These are phyloP conservation scores for Tylopilus intermedius DNA, from an alignment of 768 basidiomycete species.

Conservation along the genomic window DNA sequence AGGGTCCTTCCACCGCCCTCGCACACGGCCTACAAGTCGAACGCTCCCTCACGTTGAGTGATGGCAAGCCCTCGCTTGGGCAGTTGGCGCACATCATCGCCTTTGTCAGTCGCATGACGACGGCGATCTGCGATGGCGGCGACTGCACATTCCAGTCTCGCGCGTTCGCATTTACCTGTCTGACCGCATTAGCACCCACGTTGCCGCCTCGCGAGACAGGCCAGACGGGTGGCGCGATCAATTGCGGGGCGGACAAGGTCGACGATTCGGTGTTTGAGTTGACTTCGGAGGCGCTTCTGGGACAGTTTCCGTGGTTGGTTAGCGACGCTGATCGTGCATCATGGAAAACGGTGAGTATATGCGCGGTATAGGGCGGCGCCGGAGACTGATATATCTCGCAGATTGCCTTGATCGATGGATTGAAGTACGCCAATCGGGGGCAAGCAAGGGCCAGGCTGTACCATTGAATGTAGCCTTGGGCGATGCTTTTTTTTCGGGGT, in stretches of 20 bases:
- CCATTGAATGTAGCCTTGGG: too few species aligned
- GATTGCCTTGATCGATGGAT: too few species aligned
- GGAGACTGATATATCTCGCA: too few species aligned
- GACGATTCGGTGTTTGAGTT: constrained; percentile 14
- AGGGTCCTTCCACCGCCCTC: background rate
- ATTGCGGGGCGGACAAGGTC: background rate
- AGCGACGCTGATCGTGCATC: too few species aligned
- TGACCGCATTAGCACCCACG: constrained; percentile 3
- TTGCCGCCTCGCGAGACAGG: background rate
- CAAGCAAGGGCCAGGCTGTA: too few species aligned
- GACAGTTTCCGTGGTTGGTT: too few species aligned
- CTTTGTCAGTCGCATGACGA: background rate
- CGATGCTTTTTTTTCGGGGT: too few species aligned
- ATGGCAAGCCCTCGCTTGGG: background rate
- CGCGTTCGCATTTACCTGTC: constrained; percentile 12
- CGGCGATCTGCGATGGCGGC: constrained; percentile 1
- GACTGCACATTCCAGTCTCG: constrained; percentile 15
- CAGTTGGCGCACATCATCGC: background rate
- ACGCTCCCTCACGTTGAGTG: constrained; percentile 3
- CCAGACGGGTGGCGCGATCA: background rate
- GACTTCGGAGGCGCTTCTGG: constrained; percentile 7
- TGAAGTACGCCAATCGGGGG: too few species aligned
- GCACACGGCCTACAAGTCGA: constrained; percentile 7
- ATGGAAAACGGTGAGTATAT: too few species aligned
- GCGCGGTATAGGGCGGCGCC: too few species aligned